These are phyloP conservation scores for Neurospora sp. DNA, from an alignment of 495 filamentous ascomycete genomes.

Conservation along the genomic window DNA sequence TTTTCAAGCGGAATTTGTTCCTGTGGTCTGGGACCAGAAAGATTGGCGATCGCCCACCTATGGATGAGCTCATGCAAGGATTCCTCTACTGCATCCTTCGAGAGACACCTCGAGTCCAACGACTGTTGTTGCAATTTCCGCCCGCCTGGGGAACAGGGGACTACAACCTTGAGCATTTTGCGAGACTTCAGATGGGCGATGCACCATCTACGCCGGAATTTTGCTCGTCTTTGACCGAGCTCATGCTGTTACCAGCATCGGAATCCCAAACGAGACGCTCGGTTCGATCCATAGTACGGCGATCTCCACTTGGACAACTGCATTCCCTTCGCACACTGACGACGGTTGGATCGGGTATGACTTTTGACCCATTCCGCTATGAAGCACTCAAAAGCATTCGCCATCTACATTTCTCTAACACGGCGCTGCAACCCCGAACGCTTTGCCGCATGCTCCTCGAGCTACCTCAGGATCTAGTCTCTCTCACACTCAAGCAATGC, in stretches of 20 bases:
- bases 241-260: too few relatives aligned
- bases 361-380: too few relatives aligned
- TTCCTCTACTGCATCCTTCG: background rate
- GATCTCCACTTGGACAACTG: too few relatives aligned
- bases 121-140: background rate
- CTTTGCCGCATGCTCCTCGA: background rate
- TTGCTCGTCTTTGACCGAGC: background rate
- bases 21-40: too few relatives aligned
- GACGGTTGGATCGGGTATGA: fast-evolving
- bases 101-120: background rate
- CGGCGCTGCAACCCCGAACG: background rate
- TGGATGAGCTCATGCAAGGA: background rate
- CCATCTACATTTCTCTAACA: background rate
- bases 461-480: background rate
- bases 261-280: too few relatives aligned
- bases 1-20: too few relatives aligned
- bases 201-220: background rate
- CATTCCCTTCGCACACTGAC: too few relatives aligned
- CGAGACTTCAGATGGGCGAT: too few relatives aligned
- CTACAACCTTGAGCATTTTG: too few relatives aligned
- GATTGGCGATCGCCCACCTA: background rate
- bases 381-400: background rate
- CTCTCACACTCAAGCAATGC: background rate
- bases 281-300: too few relatives aligned
- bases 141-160: background rate